Evolutionary conservation across 2,329 filamentous ascomycete genomes (phyloP), one percentile per base, ranked within the genome.

Genomic region (Westerdykella aurantiaca): DNA sequence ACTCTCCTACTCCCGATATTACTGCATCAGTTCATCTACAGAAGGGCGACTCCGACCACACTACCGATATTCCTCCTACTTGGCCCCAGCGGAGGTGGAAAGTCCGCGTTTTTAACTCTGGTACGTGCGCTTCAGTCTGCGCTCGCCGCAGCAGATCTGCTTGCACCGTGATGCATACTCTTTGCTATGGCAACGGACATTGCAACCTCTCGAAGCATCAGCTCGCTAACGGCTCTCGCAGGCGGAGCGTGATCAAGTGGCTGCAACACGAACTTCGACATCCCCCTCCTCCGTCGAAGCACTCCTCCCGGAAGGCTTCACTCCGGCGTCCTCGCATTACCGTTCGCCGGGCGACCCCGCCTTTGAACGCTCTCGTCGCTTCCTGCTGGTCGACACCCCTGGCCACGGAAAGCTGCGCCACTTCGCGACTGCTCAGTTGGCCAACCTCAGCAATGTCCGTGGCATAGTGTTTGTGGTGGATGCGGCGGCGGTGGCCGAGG

Each of bases 341-440:
- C 80, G 83, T 52, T 84, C 81, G 35, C 68, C 73, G 21, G 80
- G 84, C 58, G 83, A 87, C 61, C 77, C 79, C 18, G 76, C 80
- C 9, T 69, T 70, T 39, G 61, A 64, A 46, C 68, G 72, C 49
- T 55, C 67, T 3, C 81, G 85, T 62, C 85, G 82, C 63, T 87
- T 93, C 64, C 72, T 86, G 34, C 72, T 97, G 29, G 72, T 87
- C 61, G 93, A 98, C 71, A 97, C 91, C 1, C 93, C 93, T 0
- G 93, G 93, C 33, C 93, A 98, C 72, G 89, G 88, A 57, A 98
- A 98, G 71, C 81, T 98, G 46, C 87, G 93, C 48, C 78, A 81
- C 56, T 74, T 81, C 52, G 82, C 86, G 3, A 73, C 85, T 46
- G 68, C 73, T 34, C 60, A 72, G 12, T 70, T 81, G 46, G 66